Evolutionary conservation across 139 green algal genomes (phyloP), one percentile per base, ranked within the genome.

Genomic region (Picochlorum sp.): DNA sequence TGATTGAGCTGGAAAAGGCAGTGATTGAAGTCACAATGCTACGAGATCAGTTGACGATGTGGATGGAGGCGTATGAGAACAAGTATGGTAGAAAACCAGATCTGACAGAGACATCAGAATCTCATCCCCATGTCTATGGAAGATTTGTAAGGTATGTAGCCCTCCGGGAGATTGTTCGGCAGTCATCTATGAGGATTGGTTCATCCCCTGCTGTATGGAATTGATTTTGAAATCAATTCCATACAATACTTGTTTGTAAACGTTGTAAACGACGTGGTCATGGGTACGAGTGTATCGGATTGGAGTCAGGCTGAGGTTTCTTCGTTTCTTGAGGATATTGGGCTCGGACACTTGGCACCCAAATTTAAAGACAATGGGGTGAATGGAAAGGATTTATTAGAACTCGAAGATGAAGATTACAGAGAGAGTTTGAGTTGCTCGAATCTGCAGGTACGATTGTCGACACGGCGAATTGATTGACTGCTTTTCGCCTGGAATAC

Each of bases 131-230:
- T n/a, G 51, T 70, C 18, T 64, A 70, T 31, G 31, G 45, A 15
- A 28, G 51, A 10, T 70, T 70, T 54, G 49, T 70, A 21, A 31
- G 64, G 20, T 70, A 65, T 31, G 64, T 70, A 20, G 64, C 64
- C 8, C 23, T 70, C 26, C 41, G 64, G 18, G 64, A 70, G 37
- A 24, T 70, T 9, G 51, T 70, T 14, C 49, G 64, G 26, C 11
- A 6, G n/a, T 34, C 15, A 31, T 65, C 58, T 65, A 31, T 52
- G 44, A 31, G 15, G 13, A 30, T 65, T 23, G 58, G 58, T 14
- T 23, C 18, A 15, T 45, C 58, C 13, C 58, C 58, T 18, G 58
- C 23, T 45, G 55, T 23, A 13, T 65, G 58, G 58, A 65, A 23
- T 59, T 65, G 57, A 59, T 31, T 31, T 26, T 10, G 4, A 30